Percentiles rank a stretch among this genome's conserved stretches.
These are phyloP conservation scores for Sextonia rubra DNA, from an alignment of 164 flowering plant genomes.

Conservation along the genomic window DNA sequence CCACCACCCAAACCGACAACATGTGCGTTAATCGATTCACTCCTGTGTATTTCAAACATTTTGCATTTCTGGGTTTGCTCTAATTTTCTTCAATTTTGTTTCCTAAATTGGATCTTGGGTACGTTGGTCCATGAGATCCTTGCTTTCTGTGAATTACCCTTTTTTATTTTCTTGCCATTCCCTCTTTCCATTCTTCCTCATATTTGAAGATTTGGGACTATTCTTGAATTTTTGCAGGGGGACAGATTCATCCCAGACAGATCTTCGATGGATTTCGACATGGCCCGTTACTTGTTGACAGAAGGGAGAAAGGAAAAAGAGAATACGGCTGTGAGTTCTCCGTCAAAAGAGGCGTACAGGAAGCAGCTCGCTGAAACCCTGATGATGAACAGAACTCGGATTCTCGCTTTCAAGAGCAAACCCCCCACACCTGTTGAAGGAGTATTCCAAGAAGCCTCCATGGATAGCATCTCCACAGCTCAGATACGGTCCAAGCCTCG, in stretches of 20 bases:
- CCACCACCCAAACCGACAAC: slow-evolving; percentile 27
- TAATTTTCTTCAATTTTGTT: not conserved
- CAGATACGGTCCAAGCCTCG: slow-evolving; percentile 33
- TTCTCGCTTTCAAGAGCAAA: slow-evolving; percentile 54
- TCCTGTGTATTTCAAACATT: not conserved
- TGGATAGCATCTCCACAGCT: slow-evolving; percentile 11
- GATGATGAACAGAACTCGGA: slow-evolving; percentile 45
- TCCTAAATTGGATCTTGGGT: too few relatives aligned
- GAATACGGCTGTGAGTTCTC: slow-evolving; percentile 32
- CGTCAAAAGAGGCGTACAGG: slow-evolving; percentile 43
- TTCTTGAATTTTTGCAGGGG: slow-evolving; percentile 22
- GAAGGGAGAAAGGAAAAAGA: slow-evolving; percentile 42
- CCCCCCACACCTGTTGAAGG: slow-evolving; percentile 36
- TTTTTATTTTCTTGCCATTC: not conserved
- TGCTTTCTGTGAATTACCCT: too few relatives aligned
- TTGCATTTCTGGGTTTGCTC: not conserved
- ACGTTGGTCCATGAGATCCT: too few relatives aligned
- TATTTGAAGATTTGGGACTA: not conserved
- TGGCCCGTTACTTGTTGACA: slow-evolving; percentile 41
- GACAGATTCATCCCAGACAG: slow-evolving; percentile 57
- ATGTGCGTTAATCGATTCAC: slow-evolving; percentile 21
- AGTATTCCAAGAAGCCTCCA: slow-evolving; percentile 18
- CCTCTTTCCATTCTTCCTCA: not conserved
- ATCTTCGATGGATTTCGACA: slow-evolving; percentile 52
- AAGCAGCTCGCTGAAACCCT: slow-evolving; percentile 39